Base-by-base conservation (phyloP, 768 basidiomycete species). In the Cyclocybe aegerita region DNA sequence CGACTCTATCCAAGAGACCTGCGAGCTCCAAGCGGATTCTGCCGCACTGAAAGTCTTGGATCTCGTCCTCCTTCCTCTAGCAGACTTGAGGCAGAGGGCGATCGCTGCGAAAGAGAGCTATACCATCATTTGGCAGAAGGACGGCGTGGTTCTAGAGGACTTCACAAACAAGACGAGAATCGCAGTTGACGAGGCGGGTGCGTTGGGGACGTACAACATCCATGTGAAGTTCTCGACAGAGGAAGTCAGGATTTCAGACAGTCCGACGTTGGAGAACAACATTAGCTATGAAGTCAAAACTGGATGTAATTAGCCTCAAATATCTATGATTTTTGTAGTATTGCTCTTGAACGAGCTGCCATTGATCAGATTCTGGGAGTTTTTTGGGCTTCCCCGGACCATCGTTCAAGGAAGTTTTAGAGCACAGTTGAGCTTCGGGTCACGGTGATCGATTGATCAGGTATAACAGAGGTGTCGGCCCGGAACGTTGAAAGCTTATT, bases 31-130 rank as follows among this genome's bases (percentile, higher is more conserved):
- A 43, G 16, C 50, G 4, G 10, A 39, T 31, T 31, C 15, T 15
- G 33, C 52, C 7, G 60, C 58, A 60, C 54, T 52, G 30, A 74
- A 73, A 38, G 64, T 62, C 2, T 66, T 85, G 34, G 67, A 70
- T n/a, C 55, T 85, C 11, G 60, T 68, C 10, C 78, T 88, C 30
- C 70, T 88, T 11, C 81, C 85, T 9, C 72, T 90, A 11, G 86
- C 81, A 0, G 77, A 85, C 46, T 73, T 85, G 50, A 70, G 73
- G 9, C 53, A 66, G n/a, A 53, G 58, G 4, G 54, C 61, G 1
- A 52, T 62, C n/a, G 53, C 57, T 16, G 57, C 46, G 15, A 53
- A 63, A 14, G 63, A 68, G 39, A 75, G 72, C 46, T 87, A 85
- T 57, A 68, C 69, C 7, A 77, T 88, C 47, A 60, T 61, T 14